Conservation (phyloP, 2,329 filamentous ascomycete genomes). For the Pleomassaria siparia region DNA sequence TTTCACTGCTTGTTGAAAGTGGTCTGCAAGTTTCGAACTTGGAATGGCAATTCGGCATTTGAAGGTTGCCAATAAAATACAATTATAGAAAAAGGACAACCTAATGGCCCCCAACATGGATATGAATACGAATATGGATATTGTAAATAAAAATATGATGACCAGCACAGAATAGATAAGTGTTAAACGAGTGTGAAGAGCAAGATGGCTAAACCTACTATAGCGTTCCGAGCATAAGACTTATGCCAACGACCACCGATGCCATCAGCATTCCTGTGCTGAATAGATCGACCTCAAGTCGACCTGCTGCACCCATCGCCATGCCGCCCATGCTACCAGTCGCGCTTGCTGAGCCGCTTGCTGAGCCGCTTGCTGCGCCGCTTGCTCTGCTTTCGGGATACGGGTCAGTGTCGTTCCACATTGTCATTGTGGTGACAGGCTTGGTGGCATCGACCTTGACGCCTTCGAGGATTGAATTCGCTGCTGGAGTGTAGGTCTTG, state of each 20-base stretch:
- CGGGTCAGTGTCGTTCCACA: neutral
- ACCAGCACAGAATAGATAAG: neutral
- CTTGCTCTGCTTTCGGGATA: neutral
- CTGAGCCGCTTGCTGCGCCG: no score
- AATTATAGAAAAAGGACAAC: no score
- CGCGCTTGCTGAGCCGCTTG: no score
- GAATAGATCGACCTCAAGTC: neutral
- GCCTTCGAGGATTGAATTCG: constrained; percentile 4
- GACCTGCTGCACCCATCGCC: neutral
- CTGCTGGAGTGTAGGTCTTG: constrained; percentile 8
- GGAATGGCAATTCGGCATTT: no score
- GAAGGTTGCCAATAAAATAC: no score
- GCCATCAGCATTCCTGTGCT: neutral
- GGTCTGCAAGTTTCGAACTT: no score
- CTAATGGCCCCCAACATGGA: neutral
- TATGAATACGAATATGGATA: neutral
- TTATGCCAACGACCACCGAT: neutral
- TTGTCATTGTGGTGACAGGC: constrained; percentile 7
- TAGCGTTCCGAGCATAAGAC: neutral
- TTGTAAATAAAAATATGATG: neutral
- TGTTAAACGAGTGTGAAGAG: neutral
- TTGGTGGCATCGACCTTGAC: constrained; percentile 9
- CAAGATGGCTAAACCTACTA: neutral
- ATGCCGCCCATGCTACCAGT: no score
- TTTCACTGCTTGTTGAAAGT: no score